Conservation (phyloP, 2,329 filamentous ascomycete genomes). For the Xylaria digitata region DNA sequence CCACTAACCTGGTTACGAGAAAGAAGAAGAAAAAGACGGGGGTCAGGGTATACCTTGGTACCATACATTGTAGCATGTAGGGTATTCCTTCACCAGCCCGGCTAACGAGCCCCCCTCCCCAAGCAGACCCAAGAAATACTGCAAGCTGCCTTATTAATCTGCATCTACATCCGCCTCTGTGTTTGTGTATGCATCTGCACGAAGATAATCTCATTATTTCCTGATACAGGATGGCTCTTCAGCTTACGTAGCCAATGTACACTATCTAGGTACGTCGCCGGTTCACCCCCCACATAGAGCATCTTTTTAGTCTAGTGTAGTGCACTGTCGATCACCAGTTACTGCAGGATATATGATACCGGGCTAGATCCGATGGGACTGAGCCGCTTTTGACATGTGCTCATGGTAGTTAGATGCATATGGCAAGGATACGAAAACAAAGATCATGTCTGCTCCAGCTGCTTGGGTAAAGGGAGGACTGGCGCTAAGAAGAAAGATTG, state of each 20-base stretch:
- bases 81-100: conserved; percentile 5
- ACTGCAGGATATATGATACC: conserved; percentile 19
- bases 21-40: conserved; percentile 3
- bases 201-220: conserved; percentile 15
- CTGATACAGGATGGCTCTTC: conserved; percentile 24
- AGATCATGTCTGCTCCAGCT: conserved; percentile 22
- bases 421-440: conserved; percentile 8
- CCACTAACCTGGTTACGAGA: conserved; percentile 22
- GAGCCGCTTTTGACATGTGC: conserved; percentile 22
- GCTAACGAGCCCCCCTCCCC: not conserved
- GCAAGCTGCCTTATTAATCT: conserved; percentile 24
- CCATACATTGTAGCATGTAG: conserved; percentile 1
- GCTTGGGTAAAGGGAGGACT: conserved; percentile 23
- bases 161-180: conserved; percentile 5
- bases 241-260: not conserved
- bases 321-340: conserved; percentile 4
- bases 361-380: conserved; percentile 32
- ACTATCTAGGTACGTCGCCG: not conserved
- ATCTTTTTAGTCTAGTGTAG: no score
- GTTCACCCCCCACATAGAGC: conserved; percentile 18
- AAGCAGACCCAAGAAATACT: not conserved
- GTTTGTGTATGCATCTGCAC: conserved; percentile 12
- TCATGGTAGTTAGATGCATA: conserved; percentile 16
- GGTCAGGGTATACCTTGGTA: not conserved
- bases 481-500: conserved; percentile 3